Base-by-base conservation (phyloP, 2,329 filamentous ascomycete genomes). In the Colletotrichum sp. region DNA sequence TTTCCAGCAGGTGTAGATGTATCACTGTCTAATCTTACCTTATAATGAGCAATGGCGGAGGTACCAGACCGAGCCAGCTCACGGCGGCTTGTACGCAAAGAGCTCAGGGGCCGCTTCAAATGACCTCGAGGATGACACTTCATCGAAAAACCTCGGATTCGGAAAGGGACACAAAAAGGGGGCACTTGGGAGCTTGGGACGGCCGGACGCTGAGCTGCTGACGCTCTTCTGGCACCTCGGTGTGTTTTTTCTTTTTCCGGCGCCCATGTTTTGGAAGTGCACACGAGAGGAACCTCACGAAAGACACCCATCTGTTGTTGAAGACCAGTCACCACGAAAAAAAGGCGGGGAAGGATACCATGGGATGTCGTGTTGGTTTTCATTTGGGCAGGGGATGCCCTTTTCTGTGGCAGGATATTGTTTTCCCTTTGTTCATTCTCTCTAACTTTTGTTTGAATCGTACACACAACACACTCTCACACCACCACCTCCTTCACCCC, bases 1-100 rank as follows among this genome's bases (percentile, higher is more conserved):
- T 86, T 85, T 85, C 83, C 85, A 76, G 74, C 71, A 83, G 84
- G 85, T 87, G 85, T 87, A 88, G 85, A 88, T 87, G 86, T 88
- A 87, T 83, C 85, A 84, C 83, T 84, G 84, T 87, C 85, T 88
- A 88, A 89, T 89, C 83, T 86, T 89, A 87, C 74, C 74, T 69
- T 86, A 89, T 86, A 85, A 77, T 76, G 75, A 75, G 77, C 72
- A 72, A 66, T 70, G 71, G 74, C 71, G 58, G 75, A 74, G 74
- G 67, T 67, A 69, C 61, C 72, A 76, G 72, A 68, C 72, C 58
- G 65, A 69, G 67, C 67, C 61, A 75, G 71, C 74, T 67, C 52
- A 67, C 71, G 55, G 61, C 52, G 71, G 69, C 75, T 76, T 73
- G 78, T 74, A 78, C 78, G 77, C 76, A 81, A 77, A 79, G 79